These are phyloP conservation scores for Leucaena leucocephala DNA, from an alignment of 306 rosid species.

Conservation along the genomic window DNA sequence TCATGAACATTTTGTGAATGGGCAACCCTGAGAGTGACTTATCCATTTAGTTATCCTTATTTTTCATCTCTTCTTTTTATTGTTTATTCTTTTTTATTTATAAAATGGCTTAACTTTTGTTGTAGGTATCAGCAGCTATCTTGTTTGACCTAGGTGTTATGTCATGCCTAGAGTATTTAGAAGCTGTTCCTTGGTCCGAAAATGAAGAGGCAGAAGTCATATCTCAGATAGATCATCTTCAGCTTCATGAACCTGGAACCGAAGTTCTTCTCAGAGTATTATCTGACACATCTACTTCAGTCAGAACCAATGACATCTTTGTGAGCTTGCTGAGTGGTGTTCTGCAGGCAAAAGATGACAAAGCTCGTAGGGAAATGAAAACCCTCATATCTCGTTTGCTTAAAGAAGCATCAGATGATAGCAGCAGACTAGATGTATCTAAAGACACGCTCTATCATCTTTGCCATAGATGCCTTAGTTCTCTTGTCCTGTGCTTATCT, in stretches of 20 bases:
- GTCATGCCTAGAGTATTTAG: slow-evolving; percentile 78
- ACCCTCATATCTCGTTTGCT: slow-evolving; percentile 67
- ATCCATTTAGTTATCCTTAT: neutral
- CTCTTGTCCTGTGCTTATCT: slow-evolving; percentile 67
- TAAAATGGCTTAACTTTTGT: slow-evolving; percentile 9
- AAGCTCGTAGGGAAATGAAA: slow-evolving; percentile 87
- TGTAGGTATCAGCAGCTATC: slow-evolving; percentile 80
- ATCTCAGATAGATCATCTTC: slow-evolving; percentile 62
- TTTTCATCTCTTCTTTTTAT: neutral
- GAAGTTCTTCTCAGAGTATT: slow-evolving; percentile 72
- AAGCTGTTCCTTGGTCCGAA: slow-evolving; percentile 87
- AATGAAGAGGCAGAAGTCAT: slow-evolving; percentile 74
- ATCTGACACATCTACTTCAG: slow-evolving; percentile 60
- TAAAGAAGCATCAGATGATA: slow-evolving; percentile 51
- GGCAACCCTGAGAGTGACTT: neutral
- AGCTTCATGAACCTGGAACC: slow-evolving; percentile 52
- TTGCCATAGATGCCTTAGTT: slow-evolving; percentile 69
- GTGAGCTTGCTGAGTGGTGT: slow-evolving; percentile 60
- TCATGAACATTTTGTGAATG: neutral
- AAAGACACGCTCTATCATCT: slow-evolving; percentile 77
- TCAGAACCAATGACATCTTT: slow-evolving; percentile 58
- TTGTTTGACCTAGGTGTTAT: slow-evolving; percentile 79
- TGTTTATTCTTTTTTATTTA: neutral
- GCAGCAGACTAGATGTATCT: slow-evolving; percentile 63
- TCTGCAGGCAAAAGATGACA: slow-evolving; percentile 85